Evolutionary conservation across 2,329 filamentous ascomycete species (phyloP).

Genomic region (Stylonectria norvegica): DNA sequence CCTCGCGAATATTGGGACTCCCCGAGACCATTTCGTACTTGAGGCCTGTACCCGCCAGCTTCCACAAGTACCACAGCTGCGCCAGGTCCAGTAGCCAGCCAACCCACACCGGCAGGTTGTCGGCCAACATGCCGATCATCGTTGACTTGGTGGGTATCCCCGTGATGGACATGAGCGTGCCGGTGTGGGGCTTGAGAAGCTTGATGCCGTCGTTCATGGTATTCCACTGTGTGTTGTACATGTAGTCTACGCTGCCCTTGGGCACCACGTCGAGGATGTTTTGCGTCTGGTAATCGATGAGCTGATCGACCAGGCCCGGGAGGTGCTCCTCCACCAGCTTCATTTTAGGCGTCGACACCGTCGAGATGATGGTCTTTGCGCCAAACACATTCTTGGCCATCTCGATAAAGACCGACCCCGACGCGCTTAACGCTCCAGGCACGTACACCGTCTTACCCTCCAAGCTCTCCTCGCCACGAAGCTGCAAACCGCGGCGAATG

Average conservation of each 20-base stretch:
- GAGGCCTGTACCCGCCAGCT: conserved; percentile 43
- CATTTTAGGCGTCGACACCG: conserved; percentile 51
- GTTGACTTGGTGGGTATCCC: conserved; percentile 34
- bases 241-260: conserved; percentile 45
- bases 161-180: conserved; percentile 41
- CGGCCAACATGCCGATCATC: conserved; percentile 31
- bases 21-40: conserved; percentile 46
- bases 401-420: conserved; percentile 45
- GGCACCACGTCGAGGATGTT: conserved; percentile 37
- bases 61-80: conserved; percentile 40
- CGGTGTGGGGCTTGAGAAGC: conserved; percentile 35
- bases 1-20: conserved; percentile 37
- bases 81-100: conserved; percentile 34
- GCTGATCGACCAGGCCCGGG: conserved; percentile 43
- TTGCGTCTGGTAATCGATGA: conserved; percentile 49
- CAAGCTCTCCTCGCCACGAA: conserved; percentile 37
- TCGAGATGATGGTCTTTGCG: conserved; percentile 46
- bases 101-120: conserved; percentile 36
- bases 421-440: conserved; percentile 47
- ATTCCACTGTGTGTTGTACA: conserved; percentile 45
- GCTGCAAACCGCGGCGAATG: conserved; percentile 37
- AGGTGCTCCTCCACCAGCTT: conserved; percentile 40
- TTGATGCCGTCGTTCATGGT: conserved; percentile 39
- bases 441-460: conserved; percentile 51
- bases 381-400: conserved; percentile 49